Percentiles rank a stretch among this genome's conserved stretches.
Conservation (phyloP, 345 rosid species). For the Corchorus olitorius region DNA sequence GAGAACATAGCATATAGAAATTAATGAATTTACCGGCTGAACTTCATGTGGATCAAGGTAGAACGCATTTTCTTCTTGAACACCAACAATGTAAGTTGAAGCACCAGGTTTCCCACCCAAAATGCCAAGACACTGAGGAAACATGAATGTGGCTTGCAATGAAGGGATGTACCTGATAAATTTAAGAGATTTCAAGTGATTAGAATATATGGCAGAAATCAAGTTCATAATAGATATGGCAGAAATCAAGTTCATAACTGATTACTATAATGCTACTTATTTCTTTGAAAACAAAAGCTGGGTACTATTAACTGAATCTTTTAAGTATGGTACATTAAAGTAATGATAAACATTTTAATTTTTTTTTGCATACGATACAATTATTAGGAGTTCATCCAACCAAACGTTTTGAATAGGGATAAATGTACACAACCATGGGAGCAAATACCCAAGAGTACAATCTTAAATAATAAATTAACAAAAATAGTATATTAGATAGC, state of each 20-base stretch:
- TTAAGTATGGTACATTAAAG: not conserved
- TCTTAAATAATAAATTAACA: not conserved
- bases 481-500: no score
- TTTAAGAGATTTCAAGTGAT: slow-evolving; percentile 6
- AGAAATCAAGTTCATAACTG: not conserved
- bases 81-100: slow-evolving; percentile 87
- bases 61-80: slow-evolving; percentile 76
- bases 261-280: not conserved
- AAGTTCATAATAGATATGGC: not conserved
- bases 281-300: slow-evolving; percentile 9
- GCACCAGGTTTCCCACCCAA: slow-evolving; percentile 94
- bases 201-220: slow-evolving; percentile 9
- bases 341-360: not conserved
- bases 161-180: slow-evolving; percentile 78
- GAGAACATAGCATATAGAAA: slow-evolving; percentile 10
- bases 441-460: not conserved
- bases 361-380: not conserved
- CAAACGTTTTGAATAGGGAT: not conserved
- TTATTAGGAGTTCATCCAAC: not conserved
- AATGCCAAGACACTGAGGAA: slow-evolving; percentile 92
- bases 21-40: slow-evolving; percentile 53
- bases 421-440: not conserved
- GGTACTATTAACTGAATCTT: slow-evolving; percentile 1
- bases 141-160: slow-evolving; percentile 68
- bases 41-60: slow-evolving; percentile 95